Evolutionary conservation across 495 filamentous ascomycete genomes (phyloP), one percentile per base, ranked within the genome.

Genomic region (Staphylotrichum tortipilum): DNA sequence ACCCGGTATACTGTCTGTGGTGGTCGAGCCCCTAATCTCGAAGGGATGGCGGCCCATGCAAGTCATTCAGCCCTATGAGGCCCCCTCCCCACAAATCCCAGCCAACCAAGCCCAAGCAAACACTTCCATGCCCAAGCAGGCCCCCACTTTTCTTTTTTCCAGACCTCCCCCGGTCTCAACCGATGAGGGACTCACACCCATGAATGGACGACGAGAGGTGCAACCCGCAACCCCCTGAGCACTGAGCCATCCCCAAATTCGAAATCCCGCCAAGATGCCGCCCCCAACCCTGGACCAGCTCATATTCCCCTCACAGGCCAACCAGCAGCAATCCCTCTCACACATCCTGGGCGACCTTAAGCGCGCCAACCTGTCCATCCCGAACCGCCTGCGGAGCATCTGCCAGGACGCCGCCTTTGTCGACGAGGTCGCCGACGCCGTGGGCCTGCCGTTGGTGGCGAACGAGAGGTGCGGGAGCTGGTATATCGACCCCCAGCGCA

Each of bases 381-480:
- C 72, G 44, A 95, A 94, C 68, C 83, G 91, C 23, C 80, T 97
- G 7, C 68, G 69, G 33, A 89, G 82, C 31, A 87, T 91, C 59
- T 70, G 73, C 52, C 62, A 75, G 12, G 87, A 92, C 65, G 79
- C 83, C 11, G 57, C 63, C 15, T 91, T 89, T 61, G 82, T 87
- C 14, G 65, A 66, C 14, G 67, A 74, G 10, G 80, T 83, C 0
- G 69, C 68, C 3, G 57, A 55, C 28, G 65, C 68, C 11, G 72
- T 78, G 43, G 57, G 59, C 18, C 71, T 92, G n/a, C 90, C 91
- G 0, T 68, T 96, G n/a, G 71, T 98, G 19, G 86, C 89, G 19
- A 98, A 98, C 58, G 88, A 95, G 64, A 75, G 92, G 43, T 95
- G 90, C 60, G 92, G 92, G 1, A 89, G 88, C 62, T 98, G 92